These are phyloP conservation scores for Leccinum imitatum DNA, from an alignment of 768 basidiomycete genomes.

Conservation along the genomic window DNA sequence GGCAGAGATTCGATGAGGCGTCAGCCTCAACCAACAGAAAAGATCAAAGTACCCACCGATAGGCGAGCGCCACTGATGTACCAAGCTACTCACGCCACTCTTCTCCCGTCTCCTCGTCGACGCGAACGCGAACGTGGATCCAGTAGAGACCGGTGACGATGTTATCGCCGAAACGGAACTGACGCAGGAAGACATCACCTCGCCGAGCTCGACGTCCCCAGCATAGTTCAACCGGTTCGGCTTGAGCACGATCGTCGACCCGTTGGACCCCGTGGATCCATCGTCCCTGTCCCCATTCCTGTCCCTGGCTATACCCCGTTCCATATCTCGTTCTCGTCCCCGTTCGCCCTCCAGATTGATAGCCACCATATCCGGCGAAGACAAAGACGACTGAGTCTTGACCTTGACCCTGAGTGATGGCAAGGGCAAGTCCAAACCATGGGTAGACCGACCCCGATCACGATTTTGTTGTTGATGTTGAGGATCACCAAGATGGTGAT, in stretches of 20 bases:
- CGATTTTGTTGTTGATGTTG: background rate
- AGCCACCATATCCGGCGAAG: background rate
- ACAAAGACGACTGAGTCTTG: background rate
- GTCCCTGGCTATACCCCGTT: background rate
- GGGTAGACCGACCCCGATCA: background rate
- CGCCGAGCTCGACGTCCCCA: too few relatives aligned
- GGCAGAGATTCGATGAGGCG: background rate
- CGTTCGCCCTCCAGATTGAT: background rate
- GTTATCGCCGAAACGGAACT: too few relatives aligned
- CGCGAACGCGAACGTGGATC: too few relatives aligned
- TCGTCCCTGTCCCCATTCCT: background rate
- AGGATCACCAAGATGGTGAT: background rate
- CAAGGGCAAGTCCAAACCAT: background rate
- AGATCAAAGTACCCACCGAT: slow-evolving; percentile 47
- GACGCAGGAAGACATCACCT: too few relatives aligned
- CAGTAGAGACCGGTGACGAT: too few relatives aligned
- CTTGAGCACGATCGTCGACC: slow-evolving; percentile 12
- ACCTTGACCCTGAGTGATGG: background rate
- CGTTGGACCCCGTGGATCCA: background rate
- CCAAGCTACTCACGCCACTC: slow-evolving; percentile 41
- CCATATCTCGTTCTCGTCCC: background rate
- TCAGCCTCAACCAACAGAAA: background rate
- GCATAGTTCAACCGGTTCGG: slow-evolving; percentile 25
- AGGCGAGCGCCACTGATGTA: slow-evolving; percentile 67
- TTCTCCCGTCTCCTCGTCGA: too few relatives aligned